These are phyloP conservation scores for Goffeauzyma gilvescens DNA, from an alignment of 768 basidiomycete species.

Conservation along the genomic window DNA sequence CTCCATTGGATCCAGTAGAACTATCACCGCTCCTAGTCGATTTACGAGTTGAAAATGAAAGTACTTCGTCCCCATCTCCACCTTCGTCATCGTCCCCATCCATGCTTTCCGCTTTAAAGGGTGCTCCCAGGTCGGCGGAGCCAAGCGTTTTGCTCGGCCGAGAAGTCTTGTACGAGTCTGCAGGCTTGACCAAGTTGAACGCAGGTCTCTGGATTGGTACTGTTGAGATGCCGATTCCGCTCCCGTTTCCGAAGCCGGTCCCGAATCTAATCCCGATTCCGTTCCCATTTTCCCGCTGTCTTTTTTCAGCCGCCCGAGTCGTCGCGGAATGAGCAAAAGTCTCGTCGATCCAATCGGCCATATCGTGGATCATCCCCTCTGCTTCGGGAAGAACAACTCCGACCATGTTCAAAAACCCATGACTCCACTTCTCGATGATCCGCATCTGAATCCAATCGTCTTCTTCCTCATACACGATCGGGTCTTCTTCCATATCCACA, in stretches of 20 bases:
- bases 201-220: slow-evolving; percentile 13
- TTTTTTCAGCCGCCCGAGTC: no score
- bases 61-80: slow-evolving; percentile 42
- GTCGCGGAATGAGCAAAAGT: slow-evolving; percentile 39
- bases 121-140: slow-evolving; percentile 20
- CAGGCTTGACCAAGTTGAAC: slow-evolving; percentile 22
- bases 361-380: slow-evolving; percentile 53
- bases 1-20: no score
- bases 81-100: slow-evolving; percentile 36
- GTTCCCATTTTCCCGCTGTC: no score
- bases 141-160: slow-evolving; percentile 16
- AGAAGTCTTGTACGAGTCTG: slow-evolving; percentile 19
- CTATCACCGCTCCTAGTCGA: no score
- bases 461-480: slow-evolving; percentile 46
- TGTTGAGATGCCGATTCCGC: slow-evolving; percentile 11
- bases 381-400: slow-evolving; percentile 59
- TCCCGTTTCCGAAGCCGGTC: slow-evolving; percentile 12
- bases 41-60: slow-evolving; percentile 61
- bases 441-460: slow-evolving; percentile 89
- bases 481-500: slow-evolving; percentile 26
- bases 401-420: slow-evolving; percentile 77
- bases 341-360: slow-evolving; percentile 79
- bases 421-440: slow-evolving; percentile 88
- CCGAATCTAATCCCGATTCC: slow-evolving; percentile 18
- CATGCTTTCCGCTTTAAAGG: no score